Evolutionary conservation across 176 grass and related monocot genomes (phyloP).

Genomic region (Carex scoparia): DNA sequence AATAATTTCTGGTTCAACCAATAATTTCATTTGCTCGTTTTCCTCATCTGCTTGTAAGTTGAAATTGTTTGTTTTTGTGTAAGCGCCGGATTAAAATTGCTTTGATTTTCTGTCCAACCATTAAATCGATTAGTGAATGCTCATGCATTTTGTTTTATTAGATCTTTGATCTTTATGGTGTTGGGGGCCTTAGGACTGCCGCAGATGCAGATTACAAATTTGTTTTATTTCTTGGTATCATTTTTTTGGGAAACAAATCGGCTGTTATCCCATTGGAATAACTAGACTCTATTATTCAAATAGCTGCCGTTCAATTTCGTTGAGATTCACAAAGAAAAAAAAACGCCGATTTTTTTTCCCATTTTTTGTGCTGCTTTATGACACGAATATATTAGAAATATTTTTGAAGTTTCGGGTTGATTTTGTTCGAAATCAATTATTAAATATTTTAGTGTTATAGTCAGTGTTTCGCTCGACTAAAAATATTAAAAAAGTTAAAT

Average conservation of each 20-base stretch:
- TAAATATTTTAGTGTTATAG: too few species aligned
- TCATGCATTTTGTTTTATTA: background rate
- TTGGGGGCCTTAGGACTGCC: background rate
- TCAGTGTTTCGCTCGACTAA: too few species aligned
- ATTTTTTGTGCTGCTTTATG: background rate
- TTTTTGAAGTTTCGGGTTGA: background rate
- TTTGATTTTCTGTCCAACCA: background rate
- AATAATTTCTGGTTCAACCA: slow-evolving; percentile 19
- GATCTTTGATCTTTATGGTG: background rate
- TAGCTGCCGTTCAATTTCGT: too few species aligned
- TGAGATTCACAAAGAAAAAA: too few species aligned
- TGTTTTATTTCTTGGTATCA: background rate
- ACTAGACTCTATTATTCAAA: too few species aligned
- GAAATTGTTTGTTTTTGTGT: background rate
- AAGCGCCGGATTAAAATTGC: background rate
- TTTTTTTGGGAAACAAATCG: too few species aligned
- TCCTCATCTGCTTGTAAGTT: background rate
- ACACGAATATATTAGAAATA: background rate
- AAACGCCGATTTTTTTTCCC: too few species aligned
- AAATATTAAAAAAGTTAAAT: too few species aligned
- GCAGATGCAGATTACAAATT: background rate
- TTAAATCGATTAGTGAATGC: background rate
- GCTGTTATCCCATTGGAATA: too few species aligned
- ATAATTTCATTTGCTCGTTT: slow-evolving; percentile 9
- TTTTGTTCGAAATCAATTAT: background rate